Base-by-base conservation (phyloP, 257 asterid genomes). In the Penstemon newberryi region DNA sequence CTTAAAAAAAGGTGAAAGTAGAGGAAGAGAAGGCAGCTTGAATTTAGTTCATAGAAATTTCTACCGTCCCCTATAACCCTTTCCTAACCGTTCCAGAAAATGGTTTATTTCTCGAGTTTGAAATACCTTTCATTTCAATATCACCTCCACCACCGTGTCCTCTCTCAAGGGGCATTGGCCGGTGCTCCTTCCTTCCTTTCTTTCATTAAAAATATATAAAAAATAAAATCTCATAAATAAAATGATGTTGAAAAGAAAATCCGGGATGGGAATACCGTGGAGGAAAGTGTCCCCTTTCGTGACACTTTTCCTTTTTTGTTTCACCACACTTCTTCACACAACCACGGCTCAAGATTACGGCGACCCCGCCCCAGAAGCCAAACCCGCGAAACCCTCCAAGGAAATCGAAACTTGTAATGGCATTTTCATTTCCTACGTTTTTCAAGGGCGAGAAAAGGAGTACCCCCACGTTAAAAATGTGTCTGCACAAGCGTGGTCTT, bases 401-500 rank as follows among this genome's bases (percentile, higher is more conserved):
- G 94, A 81, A 49, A 73, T 80, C 7, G 86, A 77, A 1, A 60
- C 55, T 10, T 93, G 99, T 77, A 70, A 86, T 38, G 99, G 99
- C 3, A 75, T 89, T 5, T 89, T 84, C 66, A 41, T 87, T 0
- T 69, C 96, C 0, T 94, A 94, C 63, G 64, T 42, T 8, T 90
- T 87, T 68, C 68, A 65, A 65, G 97, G 96, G 3, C 80, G 96
- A 4, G 96, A 94, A 41, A 94, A 83, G 75, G 74, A 84, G 19
- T 90, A 87, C 47, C 97, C 99, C 1, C 57, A 74, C 0, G 86
- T 90, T 56, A 94, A 84, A 72, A 94, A 90, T 64, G 87, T 82
- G 13, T 60, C 96, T 0, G 97, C 92, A 1, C 97, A 94, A 79
- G 88, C 96, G 1, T 94, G 97, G 97, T 67, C 96, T 0, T 94